Evolutionary conservation across 2,329 filamentous ascomycete genomes (phyloP).

Genomic region (Sarocladium kiliense): DNA sequence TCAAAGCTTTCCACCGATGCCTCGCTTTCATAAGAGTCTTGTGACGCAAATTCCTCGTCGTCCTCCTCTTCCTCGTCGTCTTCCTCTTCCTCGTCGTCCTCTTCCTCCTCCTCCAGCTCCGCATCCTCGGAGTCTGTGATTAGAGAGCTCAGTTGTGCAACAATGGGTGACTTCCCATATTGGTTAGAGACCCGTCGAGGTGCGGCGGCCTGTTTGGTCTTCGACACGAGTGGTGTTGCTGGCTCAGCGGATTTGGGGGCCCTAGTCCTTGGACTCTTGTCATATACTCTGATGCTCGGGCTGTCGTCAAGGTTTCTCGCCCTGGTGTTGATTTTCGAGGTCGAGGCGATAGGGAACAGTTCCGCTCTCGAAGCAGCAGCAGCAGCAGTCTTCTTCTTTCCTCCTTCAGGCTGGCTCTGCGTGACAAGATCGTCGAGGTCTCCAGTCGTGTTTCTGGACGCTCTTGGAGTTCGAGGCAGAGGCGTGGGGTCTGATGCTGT

Average conservation of each 20-base stretch:
- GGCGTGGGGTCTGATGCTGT: conserved; percentile 2
- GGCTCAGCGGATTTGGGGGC: not conserved
- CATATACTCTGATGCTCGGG: not conserved
- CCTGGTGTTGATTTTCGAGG: not conserved
- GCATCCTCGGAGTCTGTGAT: too few species aligned
- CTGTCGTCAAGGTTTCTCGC: not conserved
- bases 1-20: not conserved
- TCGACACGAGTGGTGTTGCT: not conserved
- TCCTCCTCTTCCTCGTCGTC: not conserved
- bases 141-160: too few species aligned
- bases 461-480: not conserved
- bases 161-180: not conserved
- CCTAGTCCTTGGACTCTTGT: not conserved
- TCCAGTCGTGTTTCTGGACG: not conserved
- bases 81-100: not conserved
- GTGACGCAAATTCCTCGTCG: not conserved
- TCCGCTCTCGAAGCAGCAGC: not conserved
- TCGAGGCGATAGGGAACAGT: not conserved
- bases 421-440: not conserved
- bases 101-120: too few species aligned
- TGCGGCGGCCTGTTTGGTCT: not conserved
- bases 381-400: not conserved
- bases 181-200: not conserved
- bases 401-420: not conserved
- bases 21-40: not conserved